These are phyloP conservation scores for Aspergillus egyptiacus DNA, from an alignment of 495 filamentous ascomycete genomes.

Conservation along the genomic window DNA sequence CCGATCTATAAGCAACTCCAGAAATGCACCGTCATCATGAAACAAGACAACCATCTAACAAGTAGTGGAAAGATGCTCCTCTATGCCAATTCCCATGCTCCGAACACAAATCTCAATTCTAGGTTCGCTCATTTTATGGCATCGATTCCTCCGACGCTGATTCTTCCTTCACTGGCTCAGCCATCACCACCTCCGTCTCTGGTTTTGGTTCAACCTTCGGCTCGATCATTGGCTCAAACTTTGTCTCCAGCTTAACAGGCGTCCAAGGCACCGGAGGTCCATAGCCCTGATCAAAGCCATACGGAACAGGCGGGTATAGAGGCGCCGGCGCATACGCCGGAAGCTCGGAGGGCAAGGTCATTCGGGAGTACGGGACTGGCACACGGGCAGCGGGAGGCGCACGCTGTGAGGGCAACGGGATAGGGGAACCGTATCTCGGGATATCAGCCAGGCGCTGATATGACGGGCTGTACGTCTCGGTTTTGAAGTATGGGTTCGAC, in stretches of 20 bases:
- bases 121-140: neutral
- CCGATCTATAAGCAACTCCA: too few species aligned
- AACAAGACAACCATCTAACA: too few species aligned
- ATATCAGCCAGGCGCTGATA: conserved; percentile 14
- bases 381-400: neutral
- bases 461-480: conserved; percentile 9
- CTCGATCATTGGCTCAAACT: neutral
- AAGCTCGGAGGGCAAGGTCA: neutral
- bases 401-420: neutral
- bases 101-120: too few species aligned
- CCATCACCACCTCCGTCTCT: neutral
- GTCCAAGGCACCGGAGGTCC: conserved; percentile 4
- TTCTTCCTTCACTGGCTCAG: neutral
- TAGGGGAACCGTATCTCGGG: neutral
- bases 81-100: too few species aligned
- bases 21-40: too few species aligned
- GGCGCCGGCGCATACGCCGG: neutral
- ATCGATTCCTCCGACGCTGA: neutral
- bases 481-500: conserved; percentile 16
- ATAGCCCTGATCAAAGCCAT: neutral
- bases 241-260: conserved; percentile 21
- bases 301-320: neutral
- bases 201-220: too few species aligned
- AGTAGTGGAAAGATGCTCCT: too few species aligned
- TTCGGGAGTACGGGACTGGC: neutral